Evolutionary conservation across 2,329 filamentous ascomycete species (phyloP).

Genomic region (Apiospora marii): DNA sequence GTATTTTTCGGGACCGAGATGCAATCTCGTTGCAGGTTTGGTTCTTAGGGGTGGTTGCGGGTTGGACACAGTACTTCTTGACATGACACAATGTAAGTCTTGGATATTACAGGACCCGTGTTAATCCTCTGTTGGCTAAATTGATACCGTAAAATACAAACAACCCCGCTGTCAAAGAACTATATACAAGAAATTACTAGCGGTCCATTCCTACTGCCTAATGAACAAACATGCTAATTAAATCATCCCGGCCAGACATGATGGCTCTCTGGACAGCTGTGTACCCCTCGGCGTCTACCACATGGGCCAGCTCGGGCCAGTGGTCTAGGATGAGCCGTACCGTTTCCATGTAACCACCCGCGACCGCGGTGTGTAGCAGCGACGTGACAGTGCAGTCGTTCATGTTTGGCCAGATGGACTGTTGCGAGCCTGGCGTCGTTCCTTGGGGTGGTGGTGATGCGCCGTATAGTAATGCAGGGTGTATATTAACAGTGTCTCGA

Average conservation of each 20-base stretch:
- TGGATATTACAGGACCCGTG: background rate
- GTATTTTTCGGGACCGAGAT: background rate
- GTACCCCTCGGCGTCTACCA: background rate
- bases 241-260: background rate
- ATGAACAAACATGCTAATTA: background rate
- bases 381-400: background rate
- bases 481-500: too few relatives aligned
- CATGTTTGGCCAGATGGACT: background rate
- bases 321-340: slow-evolving; percentile 5
- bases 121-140: background rate
- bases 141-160: background rate
- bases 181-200: background rate
- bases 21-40: background rate
- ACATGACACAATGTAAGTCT: background rate
- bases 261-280: background rate
- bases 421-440: background rate
- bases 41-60: background rate
- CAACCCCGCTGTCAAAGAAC: background rate
- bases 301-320: background rate
- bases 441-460: background rate
- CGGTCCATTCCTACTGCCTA: background rate
- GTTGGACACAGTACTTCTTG: background rate
- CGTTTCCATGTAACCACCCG: background rate
- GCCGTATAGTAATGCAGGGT: background rate
- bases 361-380: background rate